Conservation (phyloP, 495 filamentous ascomycete genomes). For the Apodospora peruviana region DNA sequence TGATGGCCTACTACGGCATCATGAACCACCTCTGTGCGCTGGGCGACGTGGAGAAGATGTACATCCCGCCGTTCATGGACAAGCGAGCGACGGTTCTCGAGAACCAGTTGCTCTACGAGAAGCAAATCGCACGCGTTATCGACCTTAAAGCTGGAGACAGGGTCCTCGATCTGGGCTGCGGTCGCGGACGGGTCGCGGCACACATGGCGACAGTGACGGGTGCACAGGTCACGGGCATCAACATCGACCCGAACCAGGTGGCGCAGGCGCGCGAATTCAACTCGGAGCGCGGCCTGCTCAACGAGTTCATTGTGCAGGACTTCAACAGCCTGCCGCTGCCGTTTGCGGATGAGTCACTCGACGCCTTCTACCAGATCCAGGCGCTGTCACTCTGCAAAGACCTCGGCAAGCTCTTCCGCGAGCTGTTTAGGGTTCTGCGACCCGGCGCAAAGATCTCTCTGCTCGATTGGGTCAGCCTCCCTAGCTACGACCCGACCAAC, state of each 20-base stretch:
- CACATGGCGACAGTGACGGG: slow-evolving; percentile 52
- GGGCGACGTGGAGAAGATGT: slow-evolving; percentile 66
- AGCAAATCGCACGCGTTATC: slow-evolving; percentile 49
- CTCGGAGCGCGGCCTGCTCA: slow-evolving; percentile 40
- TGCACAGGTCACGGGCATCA: slow-evolving; percentile 53
- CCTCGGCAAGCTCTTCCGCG: slow-evolving; percentile 43
- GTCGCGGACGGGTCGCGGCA: slow-evolving; percentile 55
- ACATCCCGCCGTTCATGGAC: slow-evolving; percentile 60
- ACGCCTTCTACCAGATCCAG: slow-evolving; percentile 62
- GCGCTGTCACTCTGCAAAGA: slow-evolving; percentile 57
- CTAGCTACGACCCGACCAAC: slow-evolving; percentile 49
- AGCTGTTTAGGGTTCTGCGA: slow-evolving; percentile 53
- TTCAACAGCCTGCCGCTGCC: slow-evolving; percentile 56
- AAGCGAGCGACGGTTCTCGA: slow-evolving; percentile 47
- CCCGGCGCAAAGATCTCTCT: slow-evolving; percentile 52
- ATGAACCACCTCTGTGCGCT: slow-evolving; percentile 61
- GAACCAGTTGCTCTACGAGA: slow-evolving; percentile 55
- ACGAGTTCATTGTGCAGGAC: slow-evolving; percentile 51
- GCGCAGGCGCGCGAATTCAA: slow-evolving; percentile 52
- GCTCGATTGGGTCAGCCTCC: slow-evolving; percentile 56
- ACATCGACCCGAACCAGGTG: slow-evolving; percentile 59
- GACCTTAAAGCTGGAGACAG: slow-evolving; percentile 45
- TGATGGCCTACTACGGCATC: slow-evolving; percentile 57
- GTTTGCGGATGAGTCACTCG: slow-evolving; percentile 50
- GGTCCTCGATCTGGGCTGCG: slow-evolving; percentile 56